A percentile compares a stretch with the other conserved stretches of the same genome.
Conservation (phyloP, 352 stramenopile species). For the Lagenidium giganteum region DNA sequence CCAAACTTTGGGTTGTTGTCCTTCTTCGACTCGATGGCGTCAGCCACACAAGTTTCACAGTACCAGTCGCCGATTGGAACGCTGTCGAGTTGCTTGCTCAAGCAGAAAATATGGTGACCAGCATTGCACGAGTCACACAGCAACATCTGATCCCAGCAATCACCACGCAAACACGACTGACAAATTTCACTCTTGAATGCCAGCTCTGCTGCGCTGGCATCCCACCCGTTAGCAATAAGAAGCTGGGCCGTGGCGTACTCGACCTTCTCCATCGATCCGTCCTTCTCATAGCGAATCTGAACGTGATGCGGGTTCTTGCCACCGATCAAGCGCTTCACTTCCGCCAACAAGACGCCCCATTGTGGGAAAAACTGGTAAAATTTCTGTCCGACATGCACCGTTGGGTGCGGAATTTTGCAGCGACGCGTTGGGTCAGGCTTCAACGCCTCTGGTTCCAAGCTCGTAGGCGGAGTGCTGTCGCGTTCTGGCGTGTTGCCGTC, state of each 20-base stretch:
- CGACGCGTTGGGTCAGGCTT: conserved; percentile 48
- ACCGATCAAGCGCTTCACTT: conserved; percentile 71
- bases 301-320: conserved; percentile 82
- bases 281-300: conserved; percentile 52
- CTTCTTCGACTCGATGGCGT: conserved; percentile 31
- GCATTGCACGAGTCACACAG: conserved; percentile 80
- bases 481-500: conserved; percentile 1
- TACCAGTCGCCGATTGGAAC: conserved; percentile 80
- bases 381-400: conserved; percentile 54
- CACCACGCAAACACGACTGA: conserved; percentile 75
- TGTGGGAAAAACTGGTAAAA: conserved; percentile 76
- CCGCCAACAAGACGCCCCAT: conserved; percentile 40
- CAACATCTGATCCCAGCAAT: conserved; percentile 78
- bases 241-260: conserved; percentile 72
- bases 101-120: conserved; percentile 78
- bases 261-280: conserved; percentile 47
- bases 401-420: conserved; percentile 35
- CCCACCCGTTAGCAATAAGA: conserved; percentile 76
- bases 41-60: conserved; percentile 59
- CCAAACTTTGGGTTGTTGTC: conserved; percentile 67
- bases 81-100: conserved; percentile 42
- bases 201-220: conserved; percentile 58
- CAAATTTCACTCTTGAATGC: conserved; percentile 80
- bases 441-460: conserved; percentile 37
- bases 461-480: conserved; percentile 1